These are phyloP conservation scores for Epicoccum sorghinum DNA, from an alignment of 2,329 filamentous ascomycete species.

Conservation along the genomic window DNA sequence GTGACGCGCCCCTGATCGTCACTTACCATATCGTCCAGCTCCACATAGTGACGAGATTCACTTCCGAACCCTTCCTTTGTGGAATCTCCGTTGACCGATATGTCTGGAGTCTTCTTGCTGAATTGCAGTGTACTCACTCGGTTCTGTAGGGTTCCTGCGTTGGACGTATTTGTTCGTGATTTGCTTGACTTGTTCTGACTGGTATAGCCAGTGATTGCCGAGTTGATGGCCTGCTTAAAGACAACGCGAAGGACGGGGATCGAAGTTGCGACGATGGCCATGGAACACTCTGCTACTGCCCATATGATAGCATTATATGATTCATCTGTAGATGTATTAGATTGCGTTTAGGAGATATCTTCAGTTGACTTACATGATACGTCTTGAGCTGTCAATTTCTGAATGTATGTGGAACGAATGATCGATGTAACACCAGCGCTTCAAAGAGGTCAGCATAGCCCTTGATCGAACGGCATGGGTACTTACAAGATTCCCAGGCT, in stretches of 20 bases:
- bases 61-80: background rate
- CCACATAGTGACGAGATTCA: background rate
- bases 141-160: background rate
- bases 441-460: slow-evolving; percentile 6
- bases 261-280: slow-evolving; percentile 20
- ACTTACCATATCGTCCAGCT: background rate
- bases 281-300: slow-evolving; percentile 19
- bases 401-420: slow-evolving; percentile 14
- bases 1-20: background rate
- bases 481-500: slow-evolving; percentile 19
- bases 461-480: background rate
- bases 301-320: slow-evolving; percentile 19
- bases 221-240: slow-evolving; percentile 17
- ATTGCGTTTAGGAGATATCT: background rate
- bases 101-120: slow-evolving; percentile 1
- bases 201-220: slow-evolving; percentile 7
- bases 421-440: slow-evolving; percentile 18
- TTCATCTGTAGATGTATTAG: slow-evolving; percentile 11
- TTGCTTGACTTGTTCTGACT: background rate
- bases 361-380: slow-evolving; percentile 15
- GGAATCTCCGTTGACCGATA: background rate
- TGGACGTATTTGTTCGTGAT: background rate
- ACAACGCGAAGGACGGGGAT: slow-evolving; percentile 21
- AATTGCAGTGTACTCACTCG: background rate
- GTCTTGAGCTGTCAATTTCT: slow-evolving; percentile 16